A percentile compares a stretch with the other conserved stretches of the same genome.
Conservation (phyloP, 1,284 basidiomycete species). For the Puccinia polysora region DNA sequence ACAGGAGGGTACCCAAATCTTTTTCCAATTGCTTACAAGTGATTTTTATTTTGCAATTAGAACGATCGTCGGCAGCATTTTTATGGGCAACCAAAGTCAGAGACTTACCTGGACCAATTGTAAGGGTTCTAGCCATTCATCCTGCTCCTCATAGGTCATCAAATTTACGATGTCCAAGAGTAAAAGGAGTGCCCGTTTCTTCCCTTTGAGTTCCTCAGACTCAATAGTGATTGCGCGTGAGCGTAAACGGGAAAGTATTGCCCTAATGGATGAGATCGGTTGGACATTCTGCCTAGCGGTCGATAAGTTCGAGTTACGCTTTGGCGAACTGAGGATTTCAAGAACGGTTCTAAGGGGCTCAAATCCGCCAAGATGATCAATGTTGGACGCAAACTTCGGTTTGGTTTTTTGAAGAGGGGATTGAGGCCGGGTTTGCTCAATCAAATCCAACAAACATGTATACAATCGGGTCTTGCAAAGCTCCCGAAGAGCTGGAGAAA, state of each 20-base stretch:
- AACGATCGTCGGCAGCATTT: background rate
- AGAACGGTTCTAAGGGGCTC: background rate
- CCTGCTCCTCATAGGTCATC: slow-evolving; percentile 40
- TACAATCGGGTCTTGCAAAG: slow-evolving; percentile 31
- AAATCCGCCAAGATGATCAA: background rate
- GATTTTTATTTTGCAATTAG: background rate
- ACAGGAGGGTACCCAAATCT: background rate
- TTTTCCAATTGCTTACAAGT: background rate
- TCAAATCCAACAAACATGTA: slow-evolving; percentile 24
- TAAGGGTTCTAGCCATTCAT: slow-evolving; percentile 27
- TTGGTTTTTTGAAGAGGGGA: background rate
- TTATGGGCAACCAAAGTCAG: background rate
- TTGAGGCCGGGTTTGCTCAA: background rate
- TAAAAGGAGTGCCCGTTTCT: slow-evolving; percentile 20
- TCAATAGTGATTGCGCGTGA: background rate
- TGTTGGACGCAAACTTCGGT: background rate
- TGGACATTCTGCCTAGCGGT: too few relatives aligned
- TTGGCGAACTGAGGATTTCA: slow-evolving; percentile 4
- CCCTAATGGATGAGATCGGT: background rate
- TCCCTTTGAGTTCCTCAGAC: background rate
- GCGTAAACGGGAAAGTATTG: background rate
- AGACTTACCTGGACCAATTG: slow-evolving; percentile 11
- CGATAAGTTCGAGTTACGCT: background rate
- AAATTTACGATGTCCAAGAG: slow-evolving; percentile 20
- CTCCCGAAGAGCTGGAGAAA: slow-evolving; percentile 8